These are phyloP conservation scores for Lactifluus volemus DNA, from an alignment of 768 basidiomycete genomes.

Conservation along the genomic window DNA sequence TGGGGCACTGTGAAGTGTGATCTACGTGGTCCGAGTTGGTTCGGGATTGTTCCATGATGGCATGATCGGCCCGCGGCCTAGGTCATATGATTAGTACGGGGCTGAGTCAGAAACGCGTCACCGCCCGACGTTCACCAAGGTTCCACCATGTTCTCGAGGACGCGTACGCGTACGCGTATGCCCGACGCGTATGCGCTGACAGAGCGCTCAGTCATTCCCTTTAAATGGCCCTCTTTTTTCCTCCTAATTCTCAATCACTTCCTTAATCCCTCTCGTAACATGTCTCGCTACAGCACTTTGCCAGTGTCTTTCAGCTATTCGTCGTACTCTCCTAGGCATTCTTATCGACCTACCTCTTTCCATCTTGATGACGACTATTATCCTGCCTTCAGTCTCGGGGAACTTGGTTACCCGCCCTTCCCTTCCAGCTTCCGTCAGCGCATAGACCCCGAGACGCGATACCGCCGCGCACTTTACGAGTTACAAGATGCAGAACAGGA, in stretches of 20 bases:
- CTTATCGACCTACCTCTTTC: background rate
- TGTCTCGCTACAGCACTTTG: constrained; percentile 4
- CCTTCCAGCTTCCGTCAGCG: background rate
- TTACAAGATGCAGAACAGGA: constrained; percentile 16
- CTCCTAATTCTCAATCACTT: background rate
- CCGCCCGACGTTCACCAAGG: background rate
- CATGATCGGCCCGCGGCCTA: background rate
- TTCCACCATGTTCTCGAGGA: background rate
- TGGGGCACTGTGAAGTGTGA: too few relatives aligned
- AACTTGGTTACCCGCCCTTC: background rate
- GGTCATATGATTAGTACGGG: too few relatives aligned
- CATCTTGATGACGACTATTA: background rate
- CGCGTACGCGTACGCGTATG: constrained; percentile 14
- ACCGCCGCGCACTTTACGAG: constrained; percentile 14
- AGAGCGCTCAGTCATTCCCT: background rate
- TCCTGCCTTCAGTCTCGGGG: background rate
- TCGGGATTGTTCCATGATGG: background rate
- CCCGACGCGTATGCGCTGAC: constrained; percentile 14
- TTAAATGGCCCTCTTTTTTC: background rate
- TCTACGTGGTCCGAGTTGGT: background rate
- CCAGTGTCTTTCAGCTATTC: background rate
- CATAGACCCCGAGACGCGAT: constrained; percentile 4
- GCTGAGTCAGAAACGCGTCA: background rate
- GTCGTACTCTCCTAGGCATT: background rate
- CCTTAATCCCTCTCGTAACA: background rate